These are phyloP conservation scores for Teratosphaeriaceae sp. DNA, from an alignment of 2,329 filamentous ascomycete species.

Conservation along the genomic window DNA sequence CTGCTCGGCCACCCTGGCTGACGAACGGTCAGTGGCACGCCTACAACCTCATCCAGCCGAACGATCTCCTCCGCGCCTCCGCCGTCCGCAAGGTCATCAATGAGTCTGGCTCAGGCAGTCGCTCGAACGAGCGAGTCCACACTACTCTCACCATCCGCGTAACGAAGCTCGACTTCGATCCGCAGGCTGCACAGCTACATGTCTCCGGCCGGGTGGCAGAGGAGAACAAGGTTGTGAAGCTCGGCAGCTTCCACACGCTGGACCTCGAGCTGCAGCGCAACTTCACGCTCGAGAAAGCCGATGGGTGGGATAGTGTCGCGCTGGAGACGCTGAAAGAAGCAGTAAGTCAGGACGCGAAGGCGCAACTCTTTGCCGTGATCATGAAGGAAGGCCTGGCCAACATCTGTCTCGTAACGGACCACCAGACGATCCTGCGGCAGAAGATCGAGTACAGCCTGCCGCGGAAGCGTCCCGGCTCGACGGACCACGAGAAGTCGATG, in stretches of 20 bases:
- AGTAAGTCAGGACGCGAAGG: conserved; percentile 68
- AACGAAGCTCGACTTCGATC: conserved; percentile 62
- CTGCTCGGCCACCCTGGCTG: not conserved
- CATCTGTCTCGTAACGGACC: conserved; percentile 74
- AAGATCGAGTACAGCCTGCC: conserved; percentile 60
- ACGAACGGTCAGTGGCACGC: conserved; percentile 58
- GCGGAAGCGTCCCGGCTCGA: conserved; percentile 56
- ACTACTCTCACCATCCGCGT: conserved; percentile 59
- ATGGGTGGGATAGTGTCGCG: conserved; percentile 87
- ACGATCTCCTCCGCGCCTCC: conserved; percentile 58
- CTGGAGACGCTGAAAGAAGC: conserved; percentile 71
- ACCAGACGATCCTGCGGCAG: conserved; percentile 69
- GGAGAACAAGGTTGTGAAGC: conserved; percentile 61
- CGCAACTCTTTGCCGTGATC: conserved; percentile 80
- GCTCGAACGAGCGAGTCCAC: conserved; percentile 54
- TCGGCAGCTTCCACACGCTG: conserved; percentile 63
- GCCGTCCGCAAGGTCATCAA: conserved; percentile 61
- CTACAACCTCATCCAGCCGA: conserved; percentile 64
- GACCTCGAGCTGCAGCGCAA: conserved; percentile 83
- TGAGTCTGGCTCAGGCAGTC: conserved; percentile 55
- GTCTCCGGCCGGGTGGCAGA: conserved; percentile 59
- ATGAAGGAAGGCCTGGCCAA: conserved; percentile 87
- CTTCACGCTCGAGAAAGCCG: conserved; percentile 79
- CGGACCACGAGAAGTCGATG: conserved; percentile 55
- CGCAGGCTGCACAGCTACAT: conserved; percentile 60